A percentile compares a stretch with the other conserved stretches of the same genome.
Evolutionary conservation across 257 asterid genomes (phyloP).

Genomic region (Petunia secreta): DNA sequence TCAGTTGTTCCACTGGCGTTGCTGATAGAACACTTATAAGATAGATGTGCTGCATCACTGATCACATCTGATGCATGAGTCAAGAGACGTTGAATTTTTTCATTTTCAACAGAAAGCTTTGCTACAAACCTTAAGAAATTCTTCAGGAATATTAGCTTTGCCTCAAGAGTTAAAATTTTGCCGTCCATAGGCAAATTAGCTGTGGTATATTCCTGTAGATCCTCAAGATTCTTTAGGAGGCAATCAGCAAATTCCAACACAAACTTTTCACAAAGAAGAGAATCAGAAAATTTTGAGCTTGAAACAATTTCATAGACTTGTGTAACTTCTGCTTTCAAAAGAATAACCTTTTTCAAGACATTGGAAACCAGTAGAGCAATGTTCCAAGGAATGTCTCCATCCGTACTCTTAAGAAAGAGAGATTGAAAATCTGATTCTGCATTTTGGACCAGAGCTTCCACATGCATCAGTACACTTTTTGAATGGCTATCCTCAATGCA

Average conservation of each 20-base stretch:
- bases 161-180: background rate
- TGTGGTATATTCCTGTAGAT: background rate
- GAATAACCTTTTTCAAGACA: background rate
- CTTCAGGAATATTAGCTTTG: constrained; percentile 16
- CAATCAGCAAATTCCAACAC: background rate
- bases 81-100: constrained; percentile 1
- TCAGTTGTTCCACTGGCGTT: background rate
- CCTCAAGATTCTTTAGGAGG: background rate
- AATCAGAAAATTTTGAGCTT: background rate
- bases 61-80: background rate
- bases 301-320: background rate
- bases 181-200: background rate
- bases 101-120: constrained; percentile 9
- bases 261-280: background rate
- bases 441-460: background rate
- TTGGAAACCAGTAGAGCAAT: constrained; percentile 17
- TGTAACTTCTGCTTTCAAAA: background rate
- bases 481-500: background rate
- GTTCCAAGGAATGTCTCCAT: background rate
- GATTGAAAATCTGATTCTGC: constrained; percentile 13
- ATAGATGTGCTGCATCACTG: constrained; percentile 2
- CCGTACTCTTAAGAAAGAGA: background rate
- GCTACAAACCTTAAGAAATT: constrained; percentile 1
- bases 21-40: background rate
- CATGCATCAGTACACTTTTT: background rate